Base-by-base conservation (phyloP, 2,329 filamentous ascomycete genomes). In the Trichoderma brevicompactum region DNA sequence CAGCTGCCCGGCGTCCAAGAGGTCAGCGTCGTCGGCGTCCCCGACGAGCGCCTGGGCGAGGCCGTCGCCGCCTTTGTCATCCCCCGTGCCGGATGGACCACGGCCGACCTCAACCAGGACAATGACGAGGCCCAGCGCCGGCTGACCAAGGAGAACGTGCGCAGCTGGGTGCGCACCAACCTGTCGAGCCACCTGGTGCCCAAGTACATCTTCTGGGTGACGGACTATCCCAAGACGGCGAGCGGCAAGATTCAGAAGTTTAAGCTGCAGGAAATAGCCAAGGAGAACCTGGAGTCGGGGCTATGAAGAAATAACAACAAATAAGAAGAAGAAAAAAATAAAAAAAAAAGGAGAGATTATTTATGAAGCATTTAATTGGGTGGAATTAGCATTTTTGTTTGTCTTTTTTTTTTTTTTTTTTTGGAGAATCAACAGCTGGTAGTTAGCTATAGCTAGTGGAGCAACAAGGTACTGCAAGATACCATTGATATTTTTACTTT, bases 181-280 rank as follows among this genome's bases (percentile, higher is more conserved):
- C 76, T 98, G 68, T 86, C 84, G 36, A 87, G 86, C 69, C 91
- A 94, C 77, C 86, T 97, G 74, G 92, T 92, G 60, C 94, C 94
- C 0, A 95, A 91, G 77, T 87, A 94, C 74, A 85, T 98, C n/a
- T 97, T 97, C 74, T 97, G 91, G 85, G 82, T 91, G 0, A 83
- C 89, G 0, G 86, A 88, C n/a, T 96, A 92, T 75, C 94, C 94
- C 19, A 97, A 97, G 84, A 99, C 95, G 41, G 91, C 93, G 6
- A 97, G 92, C 75, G 94, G 94, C 28, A 99, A 99, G 85, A 94
- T 98, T 64, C 92, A 97, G 80, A 97, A 98, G 80, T 97, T 91
- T 75, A 94, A 90, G 80, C 76, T 98, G 72, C 85, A 87, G 73
- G 90, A 93, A 15, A 80, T 84, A 72, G 94, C 82, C 1, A 77